Evolutionary conservation across 371 early-diverging fungal genomes (phyloP).

Genomic region (Mucor racemosus): DNA sequence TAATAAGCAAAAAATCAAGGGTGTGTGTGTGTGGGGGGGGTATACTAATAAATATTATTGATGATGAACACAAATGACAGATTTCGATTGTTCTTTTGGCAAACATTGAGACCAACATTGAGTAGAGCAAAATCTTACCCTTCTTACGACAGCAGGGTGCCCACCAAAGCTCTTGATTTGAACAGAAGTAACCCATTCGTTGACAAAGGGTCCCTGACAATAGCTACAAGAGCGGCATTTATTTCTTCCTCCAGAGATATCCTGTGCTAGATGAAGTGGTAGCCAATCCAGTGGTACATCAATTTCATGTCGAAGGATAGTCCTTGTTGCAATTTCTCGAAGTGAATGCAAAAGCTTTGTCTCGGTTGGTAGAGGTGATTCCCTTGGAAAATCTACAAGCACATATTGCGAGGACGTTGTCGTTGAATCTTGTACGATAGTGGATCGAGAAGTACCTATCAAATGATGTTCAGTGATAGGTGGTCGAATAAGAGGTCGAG

Average conservation of each 20-base stretch:
- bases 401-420: slow-evolving; percentile 5
- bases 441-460: slow-evolving; percentile 21
- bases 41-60: background rate
- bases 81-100: slow-evolving; percentile 30
- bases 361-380: slow-evolving; percentile 11
- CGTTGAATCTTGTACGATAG: slow-evolving; percentile 13
- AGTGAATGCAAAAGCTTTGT: slow-evolving; percentile 25
- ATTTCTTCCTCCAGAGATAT: slow-evolving; percentile 42
- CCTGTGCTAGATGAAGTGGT: slow-evolving; percentile 50
- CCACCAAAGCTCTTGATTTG: slow-evolving; percentile 65
- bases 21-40: too few relatives aligned
- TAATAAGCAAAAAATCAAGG: too few relatives aligned
- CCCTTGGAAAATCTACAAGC: slow-evolving; percentile 16
- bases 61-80: slow-evolving; percentile 32
- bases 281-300: slow-evolving; percentile 34
- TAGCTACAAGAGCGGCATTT: slow-evolving; percentile 44
- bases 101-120: slow-evolving; percentile 50
- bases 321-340: slow-evolving; percentile 22
- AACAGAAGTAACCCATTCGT: slow-evolving; percentile 68
- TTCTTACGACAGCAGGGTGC: slow-evolving; percentile 63
- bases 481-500: slow-evolving; percentile 34
- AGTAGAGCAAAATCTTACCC: slow-evolving; percentile 62
- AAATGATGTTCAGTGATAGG: background rate
- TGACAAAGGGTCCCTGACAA: slow-evolving; percentile 60
- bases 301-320: slow-evolving; percentile 25